phyloP scores from a whole-genome alignment of 225 moss, liverwort and hornwort genomes.

The Ulota crispa region DNA sequence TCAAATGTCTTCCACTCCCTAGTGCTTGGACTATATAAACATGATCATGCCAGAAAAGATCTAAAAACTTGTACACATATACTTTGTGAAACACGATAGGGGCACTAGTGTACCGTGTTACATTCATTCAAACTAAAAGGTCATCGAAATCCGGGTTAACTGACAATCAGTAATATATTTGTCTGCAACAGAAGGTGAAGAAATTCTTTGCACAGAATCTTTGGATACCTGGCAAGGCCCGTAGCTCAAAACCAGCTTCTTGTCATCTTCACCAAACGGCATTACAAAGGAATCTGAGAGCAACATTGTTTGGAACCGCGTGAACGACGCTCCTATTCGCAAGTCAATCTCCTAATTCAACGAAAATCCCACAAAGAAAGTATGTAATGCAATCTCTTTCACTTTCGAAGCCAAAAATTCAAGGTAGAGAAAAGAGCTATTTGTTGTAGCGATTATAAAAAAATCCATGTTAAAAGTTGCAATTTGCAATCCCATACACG shows the following conservation, averaged over 20 bases:
- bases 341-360: slow-evolving; percentile 83
- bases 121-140: not conserved
- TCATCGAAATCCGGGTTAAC: not conserved
- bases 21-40: not conserved
- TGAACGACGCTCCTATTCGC: slow-evolving; percentile 97
- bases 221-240: slow-evolving; percentile 89
- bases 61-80: not conserved
- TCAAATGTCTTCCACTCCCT: not conserved
- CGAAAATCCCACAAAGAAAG: slow-evolving; percentile 21
- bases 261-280: slow-evolving; percentile 80
- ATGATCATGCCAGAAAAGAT: not conserved
- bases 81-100: not conserved
- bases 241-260: slow-evolving; percentile 84
- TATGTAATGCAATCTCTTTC: not conserved
- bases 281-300: slow-evolving; percentile 75
- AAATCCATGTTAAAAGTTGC: not conserved
- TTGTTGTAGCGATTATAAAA: not conserved
- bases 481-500: not conserved
- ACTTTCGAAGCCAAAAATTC: slow-evolving; percentile 1
- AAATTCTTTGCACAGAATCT: slow-evolving; percentile 2
- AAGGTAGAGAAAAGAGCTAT: not conserved
- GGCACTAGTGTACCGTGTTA: not conserved
- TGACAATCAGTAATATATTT: slow-evolving; percentile 5
- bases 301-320: slow-evolving; percentile 95
- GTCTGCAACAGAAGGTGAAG: not conserved